Percentiles rank a stretch among this genome's conserved stretches.
Evolutionary conservation across 306 rosid species (phyloP).

Genomic region (Inga laurina): DNA sequence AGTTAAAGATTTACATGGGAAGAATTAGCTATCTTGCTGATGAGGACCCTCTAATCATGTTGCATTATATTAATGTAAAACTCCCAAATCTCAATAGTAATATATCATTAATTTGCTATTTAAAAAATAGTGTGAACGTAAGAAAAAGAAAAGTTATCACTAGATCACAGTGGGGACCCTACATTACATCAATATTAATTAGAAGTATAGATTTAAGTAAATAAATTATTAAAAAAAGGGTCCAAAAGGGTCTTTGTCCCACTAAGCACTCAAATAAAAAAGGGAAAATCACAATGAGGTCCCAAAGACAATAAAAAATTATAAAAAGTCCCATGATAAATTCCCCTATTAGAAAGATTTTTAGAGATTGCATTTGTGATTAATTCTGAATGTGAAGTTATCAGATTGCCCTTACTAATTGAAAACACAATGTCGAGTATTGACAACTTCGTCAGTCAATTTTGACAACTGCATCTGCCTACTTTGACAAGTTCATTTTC

Average conservation of each 20-base stretch:
- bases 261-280: neutral
- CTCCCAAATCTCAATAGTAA: neutral
- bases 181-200: constrained; percentile 21
- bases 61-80: neutral
- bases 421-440: no score
- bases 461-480: no score
- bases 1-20: neutral
- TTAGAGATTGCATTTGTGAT: no score
- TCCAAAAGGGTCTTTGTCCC: constrained; percentile 36
- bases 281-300: no score
- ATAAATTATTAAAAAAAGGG: constrained; percentile 16
- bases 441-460: no score
- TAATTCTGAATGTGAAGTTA: no score
- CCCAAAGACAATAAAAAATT: no score
- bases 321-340: no score
- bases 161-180: neutral
- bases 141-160: neutral
- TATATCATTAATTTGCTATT: neutral
- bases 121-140: neutral
- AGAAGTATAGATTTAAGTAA: constrained; percentile 11
- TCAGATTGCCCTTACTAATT: no score
- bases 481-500: no score
- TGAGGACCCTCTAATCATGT: neutral
- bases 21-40: neutral
- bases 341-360: no score